These are phyloP conservation scores for Zymoseptoria passerinii DNA, from an alignment of 2,329 filamentous ascomycete species.

Conservation along the genomic window DNA sequence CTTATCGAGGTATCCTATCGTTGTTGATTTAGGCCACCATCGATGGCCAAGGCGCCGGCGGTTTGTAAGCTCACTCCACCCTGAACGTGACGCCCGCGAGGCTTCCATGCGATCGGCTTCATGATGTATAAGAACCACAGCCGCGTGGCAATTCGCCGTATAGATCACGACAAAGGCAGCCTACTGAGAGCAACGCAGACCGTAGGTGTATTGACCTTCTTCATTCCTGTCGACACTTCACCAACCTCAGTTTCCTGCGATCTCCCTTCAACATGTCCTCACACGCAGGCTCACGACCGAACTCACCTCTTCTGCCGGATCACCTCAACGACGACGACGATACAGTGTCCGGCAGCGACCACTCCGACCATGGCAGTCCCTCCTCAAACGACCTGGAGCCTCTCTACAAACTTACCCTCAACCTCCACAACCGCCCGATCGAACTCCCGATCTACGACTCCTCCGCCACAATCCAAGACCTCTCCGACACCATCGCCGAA, in stretches of 20 bases:
- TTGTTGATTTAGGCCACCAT: too few relatives aligned
- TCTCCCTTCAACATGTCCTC: not conserved
- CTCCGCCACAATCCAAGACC: slow-evolving; percentile 47
- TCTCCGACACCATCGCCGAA: slow-evolving; percentile 51
- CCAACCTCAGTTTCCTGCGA: not conserved
- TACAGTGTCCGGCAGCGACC: slow-evolving; percentile 1
- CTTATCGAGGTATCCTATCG: too few relatives aligned
- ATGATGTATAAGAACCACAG: not conserved
- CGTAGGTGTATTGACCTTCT: not conserved
- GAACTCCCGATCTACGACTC: slow-evolving; percentile 38
- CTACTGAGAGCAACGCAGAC: not conserved
- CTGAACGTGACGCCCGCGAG: not conserved
- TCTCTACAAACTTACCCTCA: slow-evolving; percentile 40
- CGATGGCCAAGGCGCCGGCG: not conserved
- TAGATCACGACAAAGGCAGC: not conserved
- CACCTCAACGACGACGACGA: slow-evolving; percentile 6
- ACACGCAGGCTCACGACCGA: not conserved
- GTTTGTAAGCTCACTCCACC: not conserved
- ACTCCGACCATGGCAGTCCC: slow-evolving; percentile 9
- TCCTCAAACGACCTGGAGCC: slow-evolving; percentile 15
- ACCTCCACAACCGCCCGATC: slow-evolving; percentile 47
- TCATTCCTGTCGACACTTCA: not conserved
- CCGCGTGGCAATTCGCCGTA: not conserved
- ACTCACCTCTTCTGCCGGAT: not conserved
- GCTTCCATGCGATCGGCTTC: not conserved